Conservation (phyloP, 345 rosid genomes). For the Heritiera littoralis region DNA sequence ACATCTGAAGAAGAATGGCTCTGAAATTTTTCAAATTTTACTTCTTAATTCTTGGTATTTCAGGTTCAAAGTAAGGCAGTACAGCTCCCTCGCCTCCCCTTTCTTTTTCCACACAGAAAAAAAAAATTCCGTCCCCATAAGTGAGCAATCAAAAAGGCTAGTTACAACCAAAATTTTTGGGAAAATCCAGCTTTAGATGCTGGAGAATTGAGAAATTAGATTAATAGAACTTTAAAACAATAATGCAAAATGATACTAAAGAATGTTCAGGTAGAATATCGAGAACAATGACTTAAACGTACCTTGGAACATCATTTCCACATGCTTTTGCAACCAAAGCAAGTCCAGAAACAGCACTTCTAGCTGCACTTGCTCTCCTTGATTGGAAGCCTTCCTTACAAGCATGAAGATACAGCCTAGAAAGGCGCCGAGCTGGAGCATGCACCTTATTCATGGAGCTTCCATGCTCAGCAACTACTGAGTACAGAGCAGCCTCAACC, state of each 20-base stretch:
- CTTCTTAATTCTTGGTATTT: not conserved
- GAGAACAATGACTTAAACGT: slow-evolving; percentile 12
- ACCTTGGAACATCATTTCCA: slow-evolving; percentile 97
- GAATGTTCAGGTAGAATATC: not conserved
- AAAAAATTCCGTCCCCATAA: not conserved
- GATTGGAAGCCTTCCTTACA: slow-evolving; percentile 48
- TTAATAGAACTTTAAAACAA: not conserved
- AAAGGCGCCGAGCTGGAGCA: slow-evolving; percentile 94
- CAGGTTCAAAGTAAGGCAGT: not conserved
- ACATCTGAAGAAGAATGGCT: slow-evolving; percentile 6
- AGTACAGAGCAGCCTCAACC: slow-evolving; percentile 81
- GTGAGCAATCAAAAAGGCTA: not conserved
- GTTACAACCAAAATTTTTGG: not conserved
- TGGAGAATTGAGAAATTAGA: not conserved
- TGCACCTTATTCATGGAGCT: slow-evolving; percentile 88
- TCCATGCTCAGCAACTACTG: slow-evolving; percentile 89
- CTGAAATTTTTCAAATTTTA: not conserved
- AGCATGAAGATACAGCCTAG: slow-evolving; percentile 78
- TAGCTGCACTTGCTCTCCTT: slow-evolving; percentile 77
- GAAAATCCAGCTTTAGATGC: not conserved
- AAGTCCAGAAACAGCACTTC: slow-evolving; percentile 79
- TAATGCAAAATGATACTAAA: not conserved
- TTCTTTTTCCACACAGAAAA: not conserved
- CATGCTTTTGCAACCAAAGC: slow-evolving; percentile 88
- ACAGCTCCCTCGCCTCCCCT: not conserved